Conservation (phyloP, 129 eudicot species). For the Lactuca saligna region DNA sequence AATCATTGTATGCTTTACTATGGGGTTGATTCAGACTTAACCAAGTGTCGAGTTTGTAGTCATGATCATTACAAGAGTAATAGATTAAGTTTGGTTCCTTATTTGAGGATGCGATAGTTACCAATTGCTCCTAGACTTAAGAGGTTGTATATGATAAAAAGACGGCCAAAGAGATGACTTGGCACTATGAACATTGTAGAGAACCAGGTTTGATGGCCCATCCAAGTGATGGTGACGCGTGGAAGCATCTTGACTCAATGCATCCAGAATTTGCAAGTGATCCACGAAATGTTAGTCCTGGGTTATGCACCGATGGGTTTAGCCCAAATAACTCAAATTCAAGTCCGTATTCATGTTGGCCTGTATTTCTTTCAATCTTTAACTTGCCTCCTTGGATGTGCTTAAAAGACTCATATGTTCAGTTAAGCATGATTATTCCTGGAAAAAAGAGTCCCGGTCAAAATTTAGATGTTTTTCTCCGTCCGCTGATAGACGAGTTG, state of each 20-base stretch:
- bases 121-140: not conserved
- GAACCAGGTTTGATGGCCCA: no score
- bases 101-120: not conserved
- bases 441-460: not conserved
- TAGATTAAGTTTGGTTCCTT: not conserved
- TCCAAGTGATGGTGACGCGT: not conserved
- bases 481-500: not conserved
- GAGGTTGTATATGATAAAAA: not conserved
- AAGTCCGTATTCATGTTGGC: slow-evolving; percentile 1
- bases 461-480: not conserved
- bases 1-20: no score
- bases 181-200: no score
- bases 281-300: not conserved
- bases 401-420: no score
- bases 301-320: slow-evolving; percentile 9
- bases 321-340: not conserved
- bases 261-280: not conserved
- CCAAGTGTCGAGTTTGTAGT: no score
- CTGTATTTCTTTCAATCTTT: not conserved
- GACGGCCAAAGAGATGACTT: no score
- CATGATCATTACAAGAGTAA: not conserved
- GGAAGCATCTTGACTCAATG: slow-evolving; percentile 3
- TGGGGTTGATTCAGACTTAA: not conserved
- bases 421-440: no score
- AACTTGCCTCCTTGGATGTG: no score